A percentile compares a stretch with the other conserved stretches of the same genome.
Conservation (phyloP, 2,329 filamentous ascomycete species). For the Colletotrichum trifolii region DNA sequence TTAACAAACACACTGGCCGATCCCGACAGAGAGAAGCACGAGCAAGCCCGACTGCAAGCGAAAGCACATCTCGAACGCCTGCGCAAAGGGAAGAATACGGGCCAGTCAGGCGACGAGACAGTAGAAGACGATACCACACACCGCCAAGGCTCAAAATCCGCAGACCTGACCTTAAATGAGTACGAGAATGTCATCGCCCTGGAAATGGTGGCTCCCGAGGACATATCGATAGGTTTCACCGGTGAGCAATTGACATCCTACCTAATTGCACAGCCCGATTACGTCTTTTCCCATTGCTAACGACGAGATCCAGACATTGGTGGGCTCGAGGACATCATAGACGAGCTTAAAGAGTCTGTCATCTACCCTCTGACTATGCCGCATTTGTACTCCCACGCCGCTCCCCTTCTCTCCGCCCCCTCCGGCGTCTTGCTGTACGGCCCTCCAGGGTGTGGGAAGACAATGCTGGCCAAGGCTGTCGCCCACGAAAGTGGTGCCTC, state of each 20-base stretch:
- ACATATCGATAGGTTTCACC: slow-evolving; percentile 93
- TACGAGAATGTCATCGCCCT: slow-evolving; percentile 96
- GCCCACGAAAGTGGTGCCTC: slow-evolving; percentile 95
- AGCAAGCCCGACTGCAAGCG: slow-evolving; percentile 84
- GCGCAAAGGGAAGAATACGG: slow-evolving; percentile 57
- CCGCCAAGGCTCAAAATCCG: slow-evolving; percentile 60
- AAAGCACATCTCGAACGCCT: slow-evolving; percentile 86
- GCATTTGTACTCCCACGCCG: slow-evolving; percentile 90
- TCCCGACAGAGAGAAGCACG: slow-evolving; percentile 87
- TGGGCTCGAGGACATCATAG: slow-evolving; percentile 92
- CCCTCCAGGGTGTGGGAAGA: slow-evolving; percentile 96
- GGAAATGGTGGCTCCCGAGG: slow-evolving; percentile 93
- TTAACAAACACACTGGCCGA: slow-evolving; percentile 74
- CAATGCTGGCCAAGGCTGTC: slow-evolving; percentile 97
- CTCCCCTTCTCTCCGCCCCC: slow-evolving; percentile 86
- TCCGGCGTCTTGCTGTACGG: slow-evolving; percentile 97
- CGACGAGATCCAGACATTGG: slow-evolving; percentile 76
- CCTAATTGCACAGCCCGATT: neutral
- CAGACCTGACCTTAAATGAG: slow-evolving; percentile 84
- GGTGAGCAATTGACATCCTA: slow-evolving; percentile 54
- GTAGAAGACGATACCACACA: slow-evolving; percentile 49
- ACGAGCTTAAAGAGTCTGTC: slow-evolving; percentile 95
- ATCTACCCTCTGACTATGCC: slow-evolving; percentile 98
- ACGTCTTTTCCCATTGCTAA: slow-evolving; percentile 34
- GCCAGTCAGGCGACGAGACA: slow-evolving; percentile 50